Percentiles rank a stretch among this genome's conserved stretches.
These are phyloP conservation scores for Ustilago loliicola DNA, from an alignment of 1,284 basidiomycete species.

Conservation along the genomic window DNA sequence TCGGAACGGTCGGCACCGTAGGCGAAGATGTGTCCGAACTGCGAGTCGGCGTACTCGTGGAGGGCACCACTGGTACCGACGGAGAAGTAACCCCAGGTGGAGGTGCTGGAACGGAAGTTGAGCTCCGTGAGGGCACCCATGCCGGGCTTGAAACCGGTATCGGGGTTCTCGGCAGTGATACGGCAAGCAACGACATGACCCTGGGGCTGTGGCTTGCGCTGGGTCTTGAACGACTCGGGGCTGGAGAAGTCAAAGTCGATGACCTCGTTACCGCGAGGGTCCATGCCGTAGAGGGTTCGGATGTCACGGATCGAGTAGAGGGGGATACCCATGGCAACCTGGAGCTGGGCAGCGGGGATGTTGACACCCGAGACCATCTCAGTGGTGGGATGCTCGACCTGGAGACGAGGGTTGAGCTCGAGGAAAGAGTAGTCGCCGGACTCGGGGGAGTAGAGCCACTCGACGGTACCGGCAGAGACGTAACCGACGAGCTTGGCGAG, in stretches of 20 bases:
- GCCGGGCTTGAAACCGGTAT: constrained; percentile 99
- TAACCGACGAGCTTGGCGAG: constrained; percentile 98
- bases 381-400: constrained; percentile 96
- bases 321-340: constrained; percentile 98
- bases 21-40: constrained; percentile 98
- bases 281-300: constrained; percentile 87
- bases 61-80: constrained; percentile 94
- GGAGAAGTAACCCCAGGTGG: constrained; percentile 94
- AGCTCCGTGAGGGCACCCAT: constrained; percentile 96
- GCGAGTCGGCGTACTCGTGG: constrained; percentile 87
- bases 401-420: constrained; percentile 98
- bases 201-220: constrained; percentile 95
- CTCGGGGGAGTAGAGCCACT: constrained; percentile 95
- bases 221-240: constrained; percentile 86
- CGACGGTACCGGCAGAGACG: constrained; percentile 98
- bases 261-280: constrained; percentile 58
- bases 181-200: constrained; percentile 99
- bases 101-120: constrained; percentile 97
- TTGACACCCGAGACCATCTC: constrained; percentile 99
- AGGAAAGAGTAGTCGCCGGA: constrained; percentile 97
- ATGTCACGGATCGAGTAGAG: constrained; percentile 96
- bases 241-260: constrained; percentile 87
- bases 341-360: constrained; percentile 95
- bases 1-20: constrained; percentile 97
- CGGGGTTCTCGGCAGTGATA: constrained; percentile 99